phyloP scores from a whole-genome alignment of 805 yeast species.

The Candida andamanensis region DNA sequence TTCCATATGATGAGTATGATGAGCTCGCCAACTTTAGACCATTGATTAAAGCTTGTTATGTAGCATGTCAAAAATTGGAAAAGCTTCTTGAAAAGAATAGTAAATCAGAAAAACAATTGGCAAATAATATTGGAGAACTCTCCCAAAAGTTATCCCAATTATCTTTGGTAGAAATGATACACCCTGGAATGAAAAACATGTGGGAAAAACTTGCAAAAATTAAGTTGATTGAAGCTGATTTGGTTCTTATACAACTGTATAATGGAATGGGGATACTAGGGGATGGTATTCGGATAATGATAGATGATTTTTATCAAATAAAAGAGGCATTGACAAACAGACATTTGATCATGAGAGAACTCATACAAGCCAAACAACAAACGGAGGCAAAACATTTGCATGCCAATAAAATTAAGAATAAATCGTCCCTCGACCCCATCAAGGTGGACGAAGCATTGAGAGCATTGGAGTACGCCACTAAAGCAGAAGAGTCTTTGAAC shows the following conservation, averaged over 20 bases:
- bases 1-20: slow-evolving; percentile 83
- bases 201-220: slow-evolving; percentile 78
- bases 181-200: slow-evolving; percentile 66
- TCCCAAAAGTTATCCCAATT: slow-evolving; percentile 37
- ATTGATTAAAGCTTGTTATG: slow-evolving; percentile 68
- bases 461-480: slow-evolving; percentile 71
- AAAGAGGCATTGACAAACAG: slow-evolving; percentile 93
- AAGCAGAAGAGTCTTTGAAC: slow-evolving; percentile 70
- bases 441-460: slow-evolving; percentile 88
- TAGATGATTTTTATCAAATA: slow-evolving; percentile 75
- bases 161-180: slow-evolving; percentile 41
- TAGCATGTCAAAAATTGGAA: slow-evolving; percentile 50
- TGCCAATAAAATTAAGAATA: slow-evolving; percentile 67
- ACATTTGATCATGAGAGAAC: slow-evolving; percentile 87
- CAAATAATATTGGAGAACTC: slow-evolving; percentile 45
- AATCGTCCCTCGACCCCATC: slow-evolving; percentile 73
- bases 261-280: slow-evolving; percentile 70
- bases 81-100: slow-evolving; percentile 49
- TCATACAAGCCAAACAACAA: slow-evolving; percentile 69
- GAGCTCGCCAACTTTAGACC: slow-evolving; percentile 87
- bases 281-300: slow-evolving; percentile 62
- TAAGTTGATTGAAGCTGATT: slow-evolving; percentile 65
- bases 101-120: slow-evolving; percentile 51
- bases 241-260: slow-evolving; percentile 65
- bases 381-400: slow-evolving; percentile 65